Evolutionary conservation across 306 rosid species (phyloP).

Genomic region (Mucuna pruriens): DNA sequence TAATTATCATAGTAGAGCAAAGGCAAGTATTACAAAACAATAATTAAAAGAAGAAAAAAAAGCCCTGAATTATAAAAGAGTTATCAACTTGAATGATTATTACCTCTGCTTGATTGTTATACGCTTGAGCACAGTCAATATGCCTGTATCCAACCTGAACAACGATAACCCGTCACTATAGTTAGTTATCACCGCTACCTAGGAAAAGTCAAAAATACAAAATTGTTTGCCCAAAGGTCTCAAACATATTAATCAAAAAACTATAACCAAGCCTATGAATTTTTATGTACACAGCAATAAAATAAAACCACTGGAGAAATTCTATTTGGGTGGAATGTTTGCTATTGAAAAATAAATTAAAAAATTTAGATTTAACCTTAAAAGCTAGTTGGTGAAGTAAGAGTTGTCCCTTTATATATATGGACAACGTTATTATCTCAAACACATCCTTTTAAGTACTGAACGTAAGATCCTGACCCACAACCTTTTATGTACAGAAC

Average conservation of each 20-base stretch:
- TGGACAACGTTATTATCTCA: too few relatives aligned
- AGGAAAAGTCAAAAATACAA: neutral
- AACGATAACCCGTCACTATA: neutral
- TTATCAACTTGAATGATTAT: neutral
- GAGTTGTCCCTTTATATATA: too few relatives aligned
- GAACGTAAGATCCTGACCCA: too few relatives aligned
- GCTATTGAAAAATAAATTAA: neutral
- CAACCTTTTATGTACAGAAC: too few relatives aligned
- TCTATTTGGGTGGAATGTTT: neutral
- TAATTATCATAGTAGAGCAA: neutral
- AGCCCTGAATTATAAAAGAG: neutral
- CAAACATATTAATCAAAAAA: neutral
- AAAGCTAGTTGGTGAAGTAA: too few relatives aligned
- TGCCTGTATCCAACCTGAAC: constrained; percentile 64
- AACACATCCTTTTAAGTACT: too few relatives aligned
- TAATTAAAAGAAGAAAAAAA: neutral
- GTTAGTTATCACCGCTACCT: neutral
- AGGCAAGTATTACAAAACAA: neutral
- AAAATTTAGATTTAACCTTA: too few relatives aligned
- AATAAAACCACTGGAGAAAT: neutral
- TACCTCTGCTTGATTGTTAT: constrained; percentile 68
- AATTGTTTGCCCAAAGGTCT: neutral
- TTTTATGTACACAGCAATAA: neutral
- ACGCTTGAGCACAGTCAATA: constrained; percentile 69
- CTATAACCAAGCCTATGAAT: neutral